Base-by-base conservation (phyloP, 129 eudicot species). In the Flaveria sonorensis region DNA sequence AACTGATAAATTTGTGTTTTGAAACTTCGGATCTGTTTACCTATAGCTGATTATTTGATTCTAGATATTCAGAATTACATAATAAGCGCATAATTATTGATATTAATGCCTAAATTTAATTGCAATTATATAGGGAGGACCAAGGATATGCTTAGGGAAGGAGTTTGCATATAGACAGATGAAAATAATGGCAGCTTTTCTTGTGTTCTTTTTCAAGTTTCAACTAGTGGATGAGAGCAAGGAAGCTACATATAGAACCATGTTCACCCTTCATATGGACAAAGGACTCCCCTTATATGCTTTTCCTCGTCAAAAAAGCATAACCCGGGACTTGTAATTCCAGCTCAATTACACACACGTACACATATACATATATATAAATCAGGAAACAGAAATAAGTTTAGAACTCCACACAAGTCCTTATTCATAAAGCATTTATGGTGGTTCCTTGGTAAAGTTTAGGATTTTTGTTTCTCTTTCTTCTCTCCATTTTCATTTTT, bases 101-200 rank as follows among this genome's bases (percentile, higher is more conserved):
- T 51, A 51, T 48, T 13, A 16, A 47, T 60, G 51, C 52, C 42
- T 68, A 3, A 43, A 20, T 68, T 23, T 24, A 20, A 11, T 39
- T 42, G 23, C 15, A 23, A 13, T 61, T 50, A 10, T 62, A 53
- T 73, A 86, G 90, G 87, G 81, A 12, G 88, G 91, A 16, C 88
- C 87, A 21, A 72, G 92, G 72, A 85, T 83, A 57, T 88, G 92
- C 75, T 72, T 88, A 50, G 93, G 93, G 59, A 86, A 89, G 81
- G 93, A 89, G 50, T 86, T 89, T 86, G 88, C 93, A 40, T 88
- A 86, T 24, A 79, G 88, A 63, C 93, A 86, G 75, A 86, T 88
- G 93, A 88, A 88, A 68, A 82, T 86, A 15, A 66, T 84, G 75
- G 83, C 90, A 12, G 88, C 88, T 51, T 85, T 79, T 28, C 82